A percentile compares a stretch with the other conserved stretches of the same genome.
phyloP scores from a whole-genome alignment of 208 protist genomes.

The Phytomonas sp. region DNA sequence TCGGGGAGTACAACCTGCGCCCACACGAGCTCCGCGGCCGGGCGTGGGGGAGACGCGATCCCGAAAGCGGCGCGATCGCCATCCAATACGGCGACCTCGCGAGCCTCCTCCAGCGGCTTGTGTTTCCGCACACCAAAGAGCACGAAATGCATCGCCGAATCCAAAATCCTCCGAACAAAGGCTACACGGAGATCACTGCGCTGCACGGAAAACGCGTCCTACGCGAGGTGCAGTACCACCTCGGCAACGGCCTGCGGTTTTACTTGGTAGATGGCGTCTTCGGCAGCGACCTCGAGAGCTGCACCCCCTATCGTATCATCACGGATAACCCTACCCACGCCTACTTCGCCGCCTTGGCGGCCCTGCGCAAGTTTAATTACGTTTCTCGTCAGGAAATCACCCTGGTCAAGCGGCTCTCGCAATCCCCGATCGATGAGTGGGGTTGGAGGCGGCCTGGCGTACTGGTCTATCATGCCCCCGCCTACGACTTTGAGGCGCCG shows the following conservation, averaged over 20 bases:
- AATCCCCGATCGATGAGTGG: constrained; percentile 85
- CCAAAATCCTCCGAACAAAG: constrained; percentile 53
- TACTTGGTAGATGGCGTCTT: constrained; percentile 85
- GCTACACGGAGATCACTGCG: constrained; percentile 42
- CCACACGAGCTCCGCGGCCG: constrained; percentile 63
- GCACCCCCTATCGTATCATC: constrained; percentile 84
- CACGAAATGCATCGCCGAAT: constrained; percentile 73
- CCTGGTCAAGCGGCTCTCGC: constrained; percentile 76
- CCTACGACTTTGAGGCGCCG: constrained; percentile 76
- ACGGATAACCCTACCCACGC: constrained; percentile 86
- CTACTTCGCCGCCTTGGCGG: constrained; percentile 74
- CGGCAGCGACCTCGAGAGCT: constrained; percentile 55
- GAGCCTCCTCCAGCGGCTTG: constrained; percentile 35
- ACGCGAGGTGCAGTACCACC: constrained; percentile 84
- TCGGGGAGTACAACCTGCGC: constrained; percentile 84
- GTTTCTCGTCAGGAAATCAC: constrained; percentile 77
- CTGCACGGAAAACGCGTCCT: constrained; percentile 83
- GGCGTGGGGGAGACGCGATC: constrained; percentile 59
- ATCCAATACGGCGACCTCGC: constrained; percentile 34
- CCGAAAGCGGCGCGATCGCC: constrained; percentile 43
- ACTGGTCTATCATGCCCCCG: constrained; percentile 77
- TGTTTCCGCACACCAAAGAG: constrained; percentile 80
- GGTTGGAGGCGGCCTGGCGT: constrained; percentile 76
- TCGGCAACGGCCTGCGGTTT: constrained; percentile 82
- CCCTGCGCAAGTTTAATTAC: constrained; percentile 80